Evolutionary conservation across 371 early-diverging fungal species (phyloP), one percentile per base, ranked within the genome.

Genomic region (Mortierella sp.): DNA sequence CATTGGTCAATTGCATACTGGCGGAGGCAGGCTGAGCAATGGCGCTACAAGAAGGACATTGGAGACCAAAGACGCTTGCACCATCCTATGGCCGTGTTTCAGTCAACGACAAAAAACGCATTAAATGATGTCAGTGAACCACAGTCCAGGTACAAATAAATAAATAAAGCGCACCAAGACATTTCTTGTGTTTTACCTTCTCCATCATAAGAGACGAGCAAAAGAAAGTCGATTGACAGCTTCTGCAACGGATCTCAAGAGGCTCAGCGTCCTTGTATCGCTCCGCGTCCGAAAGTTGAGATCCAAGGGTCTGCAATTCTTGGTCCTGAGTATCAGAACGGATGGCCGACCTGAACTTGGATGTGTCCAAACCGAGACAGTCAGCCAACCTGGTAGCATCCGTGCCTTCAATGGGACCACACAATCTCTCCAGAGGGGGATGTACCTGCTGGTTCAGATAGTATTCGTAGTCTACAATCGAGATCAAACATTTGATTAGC

Each of bases 401-500:
- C 0, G 97, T 98, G 70, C 96, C 98, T 24, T 97, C 96, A 28
- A 99, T 96, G 11, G 96, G 97, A 50, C 93, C 95, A 47, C 97
- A 95, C 52, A 99, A 89, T 84, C 99, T 95, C 0, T 94, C 91
- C n/a, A 99, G 88, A 5, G 99, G 98, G 11, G 99, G 99, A 73
- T 98, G 95, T 0, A 99, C 94, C 89, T 99, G 99, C 76, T 97
- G 96, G 75, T 93, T 91, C 52, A 99, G 89, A 84, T 99, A 99
- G 96, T 99, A 99, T 52, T 99, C 97, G 81, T 91, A 92, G 88
- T 99, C 98, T 86, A 94, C 77, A 3, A 24, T 44, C n/a, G 11
- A 26, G 52, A 68, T 45, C 26, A 9, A 24, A 7, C 0, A 1
- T 34, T 48, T 45, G 50, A 54, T 31, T 38, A 24, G 44, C 38